A percentile compares a stretch with the other conserved stretches of the same genome.
Evolutionary conservation across 163 green algal species (phyloP).

Genomic region (Scenedesmus sp.): DNA sequence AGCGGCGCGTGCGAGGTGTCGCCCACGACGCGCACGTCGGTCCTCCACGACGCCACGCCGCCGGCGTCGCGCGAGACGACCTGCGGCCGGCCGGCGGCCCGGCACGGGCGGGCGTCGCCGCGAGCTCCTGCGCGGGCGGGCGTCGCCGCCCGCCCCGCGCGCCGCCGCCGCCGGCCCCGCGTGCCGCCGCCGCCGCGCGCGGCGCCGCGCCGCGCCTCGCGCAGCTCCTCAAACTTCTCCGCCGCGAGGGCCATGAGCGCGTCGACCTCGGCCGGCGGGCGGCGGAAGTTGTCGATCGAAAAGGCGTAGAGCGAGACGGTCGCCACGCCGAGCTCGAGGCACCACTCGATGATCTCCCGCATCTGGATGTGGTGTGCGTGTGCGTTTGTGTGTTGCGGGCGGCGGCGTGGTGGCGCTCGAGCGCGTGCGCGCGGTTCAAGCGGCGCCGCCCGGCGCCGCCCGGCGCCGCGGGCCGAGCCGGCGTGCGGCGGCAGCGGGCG

Average conservation of each 20-base stretch:
- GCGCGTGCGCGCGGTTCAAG: too few relatives aligned
- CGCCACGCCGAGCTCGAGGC: constrained; percentile 85
- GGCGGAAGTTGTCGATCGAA: constrained; percentile 94
- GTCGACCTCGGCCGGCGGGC: constrained; percentile 79
- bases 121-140: too few relatives aligned
- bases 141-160: too few relatives aligned
- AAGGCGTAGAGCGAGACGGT: constrained; percentile 93
- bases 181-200: too few relatives aligned
- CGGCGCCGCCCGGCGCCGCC: too few relatives aligned
- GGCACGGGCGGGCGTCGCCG: too few relatives aligned
- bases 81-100: too few relatives aligned
- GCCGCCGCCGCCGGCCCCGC: too few relatives aligned
- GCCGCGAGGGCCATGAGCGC: constrained; percentile 87
- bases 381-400: not conserved
- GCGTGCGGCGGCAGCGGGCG: not conserved
- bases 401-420: not conserved
- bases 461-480: too few relatives aligned
- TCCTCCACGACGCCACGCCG: too few relatives aligned
- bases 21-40: constrained; percentile 79
- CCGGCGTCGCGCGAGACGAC: too few relatives aligned
- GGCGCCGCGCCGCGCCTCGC: constrained; percentile 48
- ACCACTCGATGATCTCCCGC: constrained; percentile 88
- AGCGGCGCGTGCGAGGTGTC: constrained; percentile 78
- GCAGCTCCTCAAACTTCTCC: constrained; percentile 78
- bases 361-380: constrained; percentile 60